Percentiles rank a stretch among this genome's conserved stretches.
Evolutionary conservation across 2,329 filamentous ascomycete species (phyloP).

Genomic region (Aspergillus floridensis): DNA sequence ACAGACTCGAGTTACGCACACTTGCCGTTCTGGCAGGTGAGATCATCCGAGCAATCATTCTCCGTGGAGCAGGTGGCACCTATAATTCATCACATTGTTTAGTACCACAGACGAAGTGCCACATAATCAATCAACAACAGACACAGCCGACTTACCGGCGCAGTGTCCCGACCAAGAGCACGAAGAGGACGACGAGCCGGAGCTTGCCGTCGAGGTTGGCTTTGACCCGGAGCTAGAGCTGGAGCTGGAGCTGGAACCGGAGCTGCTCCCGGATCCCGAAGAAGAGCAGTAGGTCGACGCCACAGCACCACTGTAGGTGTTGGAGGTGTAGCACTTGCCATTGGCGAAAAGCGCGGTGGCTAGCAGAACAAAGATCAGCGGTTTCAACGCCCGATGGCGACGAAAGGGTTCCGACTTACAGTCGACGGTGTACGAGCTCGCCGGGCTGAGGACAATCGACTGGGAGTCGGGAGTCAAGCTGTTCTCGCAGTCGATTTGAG

Average conservation of each 20-base stretch:
- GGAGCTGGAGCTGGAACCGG: neutral
- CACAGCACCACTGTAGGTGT: neutral
- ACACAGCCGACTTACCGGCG: neutral
- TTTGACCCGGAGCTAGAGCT: neutral
- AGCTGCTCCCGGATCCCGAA: neutral
- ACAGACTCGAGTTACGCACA: neutral
- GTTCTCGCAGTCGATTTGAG: constrained; percentile 10
- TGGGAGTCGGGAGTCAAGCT: constrained; percentile 4
- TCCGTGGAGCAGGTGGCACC: constrained; percentile 3
- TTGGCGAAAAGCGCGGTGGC: neutral
- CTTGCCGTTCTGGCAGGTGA: neutral
- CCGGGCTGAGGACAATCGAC: constrained; percentile 4
- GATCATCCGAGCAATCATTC: constrained; percentile 3
- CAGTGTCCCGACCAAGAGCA: neutral
- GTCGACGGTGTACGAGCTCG: neutral
- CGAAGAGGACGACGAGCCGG: neutral
- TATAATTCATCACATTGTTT: neutral
- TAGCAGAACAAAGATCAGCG: neutral
- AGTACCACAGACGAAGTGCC: neutral
- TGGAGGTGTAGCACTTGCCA: constrained; percentile 5
- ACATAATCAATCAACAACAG: neutral
- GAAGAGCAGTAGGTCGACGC: constrained; percentile 1
- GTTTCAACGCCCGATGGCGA: no score
- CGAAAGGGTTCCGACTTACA: neutral
- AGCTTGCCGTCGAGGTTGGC: neutral